Conservation (phyloP, 169 alveolate genomes). For the Eimeria tenella region DNA sequence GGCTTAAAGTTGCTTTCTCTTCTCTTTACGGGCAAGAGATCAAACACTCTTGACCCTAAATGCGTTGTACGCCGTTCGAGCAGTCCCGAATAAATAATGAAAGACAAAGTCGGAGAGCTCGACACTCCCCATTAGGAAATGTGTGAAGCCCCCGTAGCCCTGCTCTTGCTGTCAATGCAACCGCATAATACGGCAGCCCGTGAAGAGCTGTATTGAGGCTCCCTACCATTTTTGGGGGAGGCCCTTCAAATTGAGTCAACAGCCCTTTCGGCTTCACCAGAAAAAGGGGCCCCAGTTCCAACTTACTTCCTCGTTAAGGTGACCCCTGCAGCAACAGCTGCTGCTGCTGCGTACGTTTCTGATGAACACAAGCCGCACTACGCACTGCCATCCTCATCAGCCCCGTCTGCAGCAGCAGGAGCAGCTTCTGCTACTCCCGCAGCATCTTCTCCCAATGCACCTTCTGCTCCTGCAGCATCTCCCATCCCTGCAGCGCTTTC, state of each 20-base stretch:
- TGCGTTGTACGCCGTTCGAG: too few relatives aligned
- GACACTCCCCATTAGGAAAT: background rate
- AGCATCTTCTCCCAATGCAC: background rate
- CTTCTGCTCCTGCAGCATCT: background rate
- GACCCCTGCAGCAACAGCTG: background rate
- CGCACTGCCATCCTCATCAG: constrained; percentile 12
- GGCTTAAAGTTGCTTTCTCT: too few relatives aligned
- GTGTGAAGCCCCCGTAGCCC: background rate
- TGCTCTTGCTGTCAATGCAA: background rate
- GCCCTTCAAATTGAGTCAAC: background rate
- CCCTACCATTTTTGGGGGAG: background rate
- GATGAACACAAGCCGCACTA: background rate
- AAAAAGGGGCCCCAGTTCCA: constrained; percentile 17
- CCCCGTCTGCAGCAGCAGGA: constrained; percentile 21
- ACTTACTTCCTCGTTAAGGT: too few relatives aligned
- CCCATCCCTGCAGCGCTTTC: background rate
- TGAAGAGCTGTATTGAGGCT: background rate
- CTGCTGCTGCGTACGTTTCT: background rate
- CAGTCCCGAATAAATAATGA: background rate
- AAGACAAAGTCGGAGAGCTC: background rate
- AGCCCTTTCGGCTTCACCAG: constrained; percentile 50
- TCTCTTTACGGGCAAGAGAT: too few relatives aligned
- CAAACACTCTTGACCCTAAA: too few relatives aligned
- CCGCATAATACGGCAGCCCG: background rate
- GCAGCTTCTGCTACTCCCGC: background rate